Evolutionary conservation across 495 filamentous ascomycete species (phyloP).

Genomic region (Penicillium maclennaniae): DNA sequence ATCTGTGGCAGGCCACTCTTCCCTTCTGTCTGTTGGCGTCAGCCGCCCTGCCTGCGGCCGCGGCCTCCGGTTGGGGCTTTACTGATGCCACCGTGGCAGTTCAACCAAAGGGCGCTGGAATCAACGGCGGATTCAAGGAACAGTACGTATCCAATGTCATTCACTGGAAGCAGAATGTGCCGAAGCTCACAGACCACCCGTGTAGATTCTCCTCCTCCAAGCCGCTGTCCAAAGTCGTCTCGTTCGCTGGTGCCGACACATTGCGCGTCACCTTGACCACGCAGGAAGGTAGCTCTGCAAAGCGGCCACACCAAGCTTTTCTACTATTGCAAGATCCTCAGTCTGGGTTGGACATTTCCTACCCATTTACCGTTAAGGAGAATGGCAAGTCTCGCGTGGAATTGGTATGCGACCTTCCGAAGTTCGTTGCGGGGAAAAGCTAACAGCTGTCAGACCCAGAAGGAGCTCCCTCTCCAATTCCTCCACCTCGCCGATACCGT

Average conservation of each 20-base stretch:
- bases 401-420: slow-evolving; percentile 51
- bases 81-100: slow-evolving; percentile 79
- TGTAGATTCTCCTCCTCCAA: slow-evolving; percentile 59
- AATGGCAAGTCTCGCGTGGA: slow-evolving; percentile 80
- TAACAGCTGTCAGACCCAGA: slow-evolving; percentile 60
- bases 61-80: slow-evolving; percentile 79
- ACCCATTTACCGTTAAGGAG: slow-evolving; percentile 79
- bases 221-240: slow-evolving; percentile 60
- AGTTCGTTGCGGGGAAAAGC: not conserved
- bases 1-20: slow-evolving; percentile 39
- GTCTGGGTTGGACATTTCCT: slow-evolving; percentile 82
- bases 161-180: not conserved
- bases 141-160: slow-evolving; percentile 46
- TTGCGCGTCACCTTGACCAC: slow-evolving; percentile 80
- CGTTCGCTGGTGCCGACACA: slow-evolving; percentile 63
- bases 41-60: slow-evolving; percentile 38
- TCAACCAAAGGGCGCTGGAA: slow-evolving; percentile 63
- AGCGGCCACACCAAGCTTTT: slow-evolving; percentile 90
- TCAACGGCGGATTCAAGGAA: slow-evolving; percentile 63
- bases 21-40: slow-evolving; percentile 40
- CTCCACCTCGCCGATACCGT: slow-evolving; percentile 62
- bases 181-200: slow-evolving; percentile 13
- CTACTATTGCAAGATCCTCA: slow-evolving; percentile 71
- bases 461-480: slow-evolving; percentile 84
- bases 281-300: slow-evolving; percentile 70